Evolutionary conservation across 2,329 filamentous ascomycete species (phyloP), one percentile per base, ranked within the genome.

Genomic region (Elsinoe australis): DNA sequence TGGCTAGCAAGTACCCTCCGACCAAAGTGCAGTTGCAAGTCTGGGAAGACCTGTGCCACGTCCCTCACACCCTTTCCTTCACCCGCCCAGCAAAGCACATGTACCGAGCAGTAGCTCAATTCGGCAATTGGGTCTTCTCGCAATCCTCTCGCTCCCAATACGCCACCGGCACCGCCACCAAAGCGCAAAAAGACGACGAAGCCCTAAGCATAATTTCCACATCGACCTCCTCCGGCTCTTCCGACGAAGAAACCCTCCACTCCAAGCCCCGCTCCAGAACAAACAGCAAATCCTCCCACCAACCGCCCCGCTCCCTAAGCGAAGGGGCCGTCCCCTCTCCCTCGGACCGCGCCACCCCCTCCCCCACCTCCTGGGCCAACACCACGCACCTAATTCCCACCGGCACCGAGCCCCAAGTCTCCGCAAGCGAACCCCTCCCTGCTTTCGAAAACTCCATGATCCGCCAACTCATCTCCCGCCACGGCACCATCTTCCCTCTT

Each of bases 41-140:
- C 1, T 96, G 90, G 89, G 90, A 96, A 50, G 85, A 95, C 58
- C 71, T 96, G 2, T 96, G 92, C 59, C 90, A 96, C 61, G 89
- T 94, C 4, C 82, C 84, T 0, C 87, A 90, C 1, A 95, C 89
- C 0, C 73, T 96, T n/a, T 94, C 87, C 58, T 96, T 95, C 63
- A 96, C 90, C 0, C 78, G 83, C n/a, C 92, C 92, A 0, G 92
- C 90, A 36, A 96, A 96, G 64, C 85, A 85, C 67, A 95, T 96
- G 88, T 96, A 87, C 63, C 79, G 90, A 39, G 86, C 87, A 1
- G 80, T 95, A 46, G 85, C 92, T 0, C 90, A 95, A 56, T 96
- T 98, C 59, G 85, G 88, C 2, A 87, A 89, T 0, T 96, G 89
- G 89, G 17, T 34, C 6, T 48, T 36, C 24, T 31, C 45, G 12